These are phyloP conservation scores for Sphagnum tenellum DNA, from an alignment of 225 moss, liverwort and hornwort genomes.

Conservation along the genomic window DNA sequence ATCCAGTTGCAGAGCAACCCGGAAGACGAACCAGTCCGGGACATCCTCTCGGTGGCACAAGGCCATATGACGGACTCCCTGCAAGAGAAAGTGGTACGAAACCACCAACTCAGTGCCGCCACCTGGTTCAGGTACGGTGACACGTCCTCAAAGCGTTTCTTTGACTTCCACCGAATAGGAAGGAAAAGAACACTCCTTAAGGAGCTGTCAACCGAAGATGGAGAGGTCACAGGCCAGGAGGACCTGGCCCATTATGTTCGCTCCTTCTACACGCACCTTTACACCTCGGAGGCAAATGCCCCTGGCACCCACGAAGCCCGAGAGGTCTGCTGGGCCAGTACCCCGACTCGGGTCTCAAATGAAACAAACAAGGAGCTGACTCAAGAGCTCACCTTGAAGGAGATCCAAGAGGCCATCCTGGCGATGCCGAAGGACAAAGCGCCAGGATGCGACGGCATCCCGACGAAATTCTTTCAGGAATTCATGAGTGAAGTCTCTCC, in stretches of 20 bases:
- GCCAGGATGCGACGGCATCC: constrained; percentile 1
- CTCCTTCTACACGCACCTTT: not conserved
- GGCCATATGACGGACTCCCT: not conserved
- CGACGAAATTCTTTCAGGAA: constrained; percentile 1
- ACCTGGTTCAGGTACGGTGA: not conserved
- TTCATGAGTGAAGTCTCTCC: not conserved
- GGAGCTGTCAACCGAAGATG: not conserved
- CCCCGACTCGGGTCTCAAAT: not conserved
- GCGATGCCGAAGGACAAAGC: not conserved
- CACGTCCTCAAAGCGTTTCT: not conserved
- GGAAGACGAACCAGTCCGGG: not conserved
- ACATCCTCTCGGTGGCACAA: not conserved
- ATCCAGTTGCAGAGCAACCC: not conserved
- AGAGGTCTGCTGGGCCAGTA: not conserved
- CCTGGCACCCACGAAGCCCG: not conserved
- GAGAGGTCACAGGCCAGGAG: not conserved
- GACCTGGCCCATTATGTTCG: not conserved
- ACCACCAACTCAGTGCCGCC: too few species aligned
- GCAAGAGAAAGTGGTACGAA: not conserved
- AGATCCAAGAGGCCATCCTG: not conserved
- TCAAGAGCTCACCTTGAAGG: not conserved
- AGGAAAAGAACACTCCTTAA: not conserved
- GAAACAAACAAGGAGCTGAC: not conserved
- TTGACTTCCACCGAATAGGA: not conserved
- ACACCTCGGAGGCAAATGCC: not conserved